Conservation (phyloP, 2,329 filamentous ascomycete species). For the Gaeumannomyces sp. region DNA sequence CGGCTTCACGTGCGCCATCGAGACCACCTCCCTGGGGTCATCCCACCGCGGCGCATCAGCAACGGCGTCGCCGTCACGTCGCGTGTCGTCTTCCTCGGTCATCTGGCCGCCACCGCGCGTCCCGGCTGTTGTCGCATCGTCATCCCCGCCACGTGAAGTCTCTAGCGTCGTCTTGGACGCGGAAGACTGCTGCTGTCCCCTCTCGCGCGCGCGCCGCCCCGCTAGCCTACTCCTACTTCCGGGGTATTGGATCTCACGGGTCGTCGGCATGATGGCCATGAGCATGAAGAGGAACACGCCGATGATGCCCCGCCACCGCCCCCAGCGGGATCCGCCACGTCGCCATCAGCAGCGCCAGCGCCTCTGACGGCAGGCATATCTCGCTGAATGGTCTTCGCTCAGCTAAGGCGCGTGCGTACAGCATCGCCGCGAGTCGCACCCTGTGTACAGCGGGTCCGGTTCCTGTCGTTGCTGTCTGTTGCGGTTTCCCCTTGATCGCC, state of each 20-base stretch:
- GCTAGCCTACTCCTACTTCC: neutral
- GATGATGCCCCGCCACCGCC: slow-evolving; percentile 34
- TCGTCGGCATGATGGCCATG: slow-evolving; percentile 32
- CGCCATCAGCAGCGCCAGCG: slow-evolving; percentile 32
- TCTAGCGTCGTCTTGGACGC: neutral
- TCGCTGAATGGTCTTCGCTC: slow-evolving; percentile 31
- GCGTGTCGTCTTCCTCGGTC: neutral
- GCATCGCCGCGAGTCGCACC: slow-evolving; percentile 36
- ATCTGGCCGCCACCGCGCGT: neutral
- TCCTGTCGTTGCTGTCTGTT: slow-evolving; percentile 7
- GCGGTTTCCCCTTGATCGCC: no score
- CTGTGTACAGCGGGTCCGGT: slow-evolving; percentile 40
- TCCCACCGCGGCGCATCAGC: neutral
- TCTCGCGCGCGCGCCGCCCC: neutral
- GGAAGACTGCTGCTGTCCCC: neutral
- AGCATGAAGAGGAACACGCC: slow-evolving; percentile 39
- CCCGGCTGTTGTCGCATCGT: neutral
- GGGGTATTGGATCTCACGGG: slow-evolving; percentile 14
- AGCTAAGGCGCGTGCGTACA: slow-evolving; percentile 41
- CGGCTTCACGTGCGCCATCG: slow-evolving; percentile 3
- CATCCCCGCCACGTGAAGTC: neutral
- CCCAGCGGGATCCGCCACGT: slow-evolving; percentile 36
- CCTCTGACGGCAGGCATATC: slow-evolving; percentile 31
- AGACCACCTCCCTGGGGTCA: neutral
- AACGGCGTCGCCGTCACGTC: neutral